Conservation (phyloP, 441 rosid species). For the Aquilaria agallochum region DNA sequence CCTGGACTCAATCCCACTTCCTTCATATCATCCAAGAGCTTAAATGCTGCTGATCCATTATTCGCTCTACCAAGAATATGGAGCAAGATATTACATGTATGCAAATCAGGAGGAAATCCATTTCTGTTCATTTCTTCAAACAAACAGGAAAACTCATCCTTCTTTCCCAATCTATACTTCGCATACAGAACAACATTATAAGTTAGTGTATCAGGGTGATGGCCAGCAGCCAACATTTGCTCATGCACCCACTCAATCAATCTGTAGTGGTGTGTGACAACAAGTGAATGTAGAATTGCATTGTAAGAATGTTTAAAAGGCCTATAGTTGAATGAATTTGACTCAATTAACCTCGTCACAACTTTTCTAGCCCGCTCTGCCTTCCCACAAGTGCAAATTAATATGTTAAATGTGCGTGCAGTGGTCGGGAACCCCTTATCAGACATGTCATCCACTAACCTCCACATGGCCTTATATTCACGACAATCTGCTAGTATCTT, state of each 20-base stretch:
- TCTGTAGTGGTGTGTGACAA: conserved; percentile 55
- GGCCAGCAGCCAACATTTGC: conserved; percentile 63
- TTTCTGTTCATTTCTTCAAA: conserved; percentile 73
- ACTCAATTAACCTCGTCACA: conserved; percentile 74
- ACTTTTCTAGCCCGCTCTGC: conserved; percentile 66
- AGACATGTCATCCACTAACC: conserved; percentile 82
- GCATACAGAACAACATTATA: conserved; percentile 73
- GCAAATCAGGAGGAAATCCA: conserved; percentile 71
- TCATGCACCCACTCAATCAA: conserved; percentile 90
- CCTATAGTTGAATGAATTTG: conserved; percentile 68
- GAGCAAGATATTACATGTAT: conserved; percentile 82
- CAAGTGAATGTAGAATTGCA: conserved; percentile 64
- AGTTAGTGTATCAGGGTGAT: conserved; percentile 62
- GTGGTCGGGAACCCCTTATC: conserved; percentile 74
- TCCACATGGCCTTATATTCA: conserved; percentile 89
- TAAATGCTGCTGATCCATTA: conserved; percentile 73
- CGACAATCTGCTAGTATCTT: conserved; percentile 74
- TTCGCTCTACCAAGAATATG: conserved; percentile 77
- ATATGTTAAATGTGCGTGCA: conserved; percentile 72
- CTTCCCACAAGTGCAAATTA: conserved; percentile 78
- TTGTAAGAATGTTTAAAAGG: conserved; percentile 82
- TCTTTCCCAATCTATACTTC: conserved; percentile 72
- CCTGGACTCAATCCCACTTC: conserved; percentile 62
- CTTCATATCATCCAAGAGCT: conserved; percentile 76
- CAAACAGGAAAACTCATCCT: conserved; percentile 52